Base-by-base conservation (phyloP, 306 rosid species). In the Senna tora region DNA sequence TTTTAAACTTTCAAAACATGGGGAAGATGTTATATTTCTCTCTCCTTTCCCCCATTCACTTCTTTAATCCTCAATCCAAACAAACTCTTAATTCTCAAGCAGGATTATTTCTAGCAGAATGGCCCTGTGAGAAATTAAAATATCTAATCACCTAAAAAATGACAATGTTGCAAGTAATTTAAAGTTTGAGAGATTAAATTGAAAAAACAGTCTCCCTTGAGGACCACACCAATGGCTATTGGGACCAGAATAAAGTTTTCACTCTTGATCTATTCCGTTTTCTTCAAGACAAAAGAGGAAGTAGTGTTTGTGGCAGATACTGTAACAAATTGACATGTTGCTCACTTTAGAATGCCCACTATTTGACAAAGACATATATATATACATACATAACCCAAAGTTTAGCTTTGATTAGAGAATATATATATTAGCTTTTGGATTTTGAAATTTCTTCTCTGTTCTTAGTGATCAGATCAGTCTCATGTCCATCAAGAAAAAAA, bases 311-410 rank as follows among this genome's bases (percentile, higher is more conserved):
- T 46, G 54, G 68, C 38, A 34, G 54, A 52, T 39, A 61, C 43
- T 32, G 60, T 39, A 50, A 64, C 38, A 38, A 22, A 22, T 22
- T 50, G 28, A 51, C 39, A 41, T 71, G 71, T 25, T 38, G 17
- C 36, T 58, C 69, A 45, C 67, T 66, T 66, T 59, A 66, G 56
- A 74, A 74, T 54, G 42, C 47, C 46, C 50, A 47, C 66, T 39
- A 68, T 66, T 71, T 71, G 85, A 71, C 61, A 36, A 77, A 54
- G 77, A 80, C 75, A 65, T 42, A 28, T 50, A 41, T 50, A 3
- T 8, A 56, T 43, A n/a, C n/a, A n/a, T n/a, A n/a, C n/a, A n/a
- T 25, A 79, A 68, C 33, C 41, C 57, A 34, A 75, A 78, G 62
- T 38, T 67, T 64, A 41, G 73, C 28, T 50, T 50, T 51, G 49